Evolutionary conservation across 345 rosid genomes (phyloP), one percentile per base, ranked within the genome.

Genomic region (Durio zibethinus): DNA sequence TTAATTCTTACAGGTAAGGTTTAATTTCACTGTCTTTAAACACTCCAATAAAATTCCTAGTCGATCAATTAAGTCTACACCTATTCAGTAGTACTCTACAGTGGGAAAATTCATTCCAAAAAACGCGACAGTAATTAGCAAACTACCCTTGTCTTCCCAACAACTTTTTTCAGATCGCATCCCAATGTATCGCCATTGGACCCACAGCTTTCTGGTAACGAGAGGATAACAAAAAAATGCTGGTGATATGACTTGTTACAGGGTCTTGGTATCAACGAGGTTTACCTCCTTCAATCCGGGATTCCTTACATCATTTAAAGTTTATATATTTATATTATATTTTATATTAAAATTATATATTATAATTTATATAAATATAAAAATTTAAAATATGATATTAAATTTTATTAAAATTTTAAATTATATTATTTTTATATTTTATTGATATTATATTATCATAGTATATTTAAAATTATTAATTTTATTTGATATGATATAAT

Each of bases 241-340:
- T 7, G 43, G 42, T 16, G 6, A 33, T 67, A 56, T 79, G 60
- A 57, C 76, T 82, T 68, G 25, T 43, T 77, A 40, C 36, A 29
- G 67, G 84, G 84, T 82, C 65, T 76, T 81, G 73, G 71, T 21
- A 79, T 81, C 83, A 78, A 74, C 36, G 29, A 70, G 70, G 73
- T 70, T 68, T 27, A 25, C 36, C 77, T 21, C 15, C 15, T 38
- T 20, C 23, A n/a, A n/a, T n/a, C n/a, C n/a, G n/a, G n/a, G n/a
- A n/a, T n/a, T n/a, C n/a, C n/a, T n/a, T n/a, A n/a, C n/a, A n/a
- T n/a, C n/a, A n/a, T n/a, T n/a, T n/a, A n/a, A n/a, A n/a, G n/a
- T n/a, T n/a, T n/a, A n/a, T n/a, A n/a, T n/a, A n/a, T n/a, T n/a
- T n/a, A n/a, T n/a, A n/a, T n/a, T n/a, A n/a, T n/a, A n/a, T n/a